Percentiles rank a stretch among this genome's conserved stretches.
Evolutionary conservation across 768 basidiomycete species (phyloP).

Genomic region (Termitomyces sp.): DNA sequence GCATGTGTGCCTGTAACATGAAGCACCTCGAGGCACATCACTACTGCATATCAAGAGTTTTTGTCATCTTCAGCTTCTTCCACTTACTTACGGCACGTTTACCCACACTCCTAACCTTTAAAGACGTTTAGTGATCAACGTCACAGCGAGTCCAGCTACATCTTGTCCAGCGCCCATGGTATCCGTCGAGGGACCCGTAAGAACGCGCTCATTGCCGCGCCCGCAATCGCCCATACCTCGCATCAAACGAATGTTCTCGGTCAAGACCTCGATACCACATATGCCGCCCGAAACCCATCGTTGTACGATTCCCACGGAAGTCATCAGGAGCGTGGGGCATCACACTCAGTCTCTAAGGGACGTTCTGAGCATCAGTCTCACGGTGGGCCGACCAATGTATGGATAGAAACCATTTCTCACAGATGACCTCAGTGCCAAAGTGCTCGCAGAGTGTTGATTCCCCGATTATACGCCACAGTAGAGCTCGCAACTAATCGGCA

Average conservation of each 20-base stretch:
- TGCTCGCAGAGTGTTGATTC: constrained; percentile 21
- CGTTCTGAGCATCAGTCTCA: constrained; percentile 25
- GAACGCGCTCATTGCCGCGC: constrained; percentile 8
- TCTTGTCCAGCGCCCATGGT: not conserved
- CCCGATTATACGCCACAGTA: constrained; percentile 28
- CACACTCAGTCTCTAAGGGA: constrained; percentile 20
- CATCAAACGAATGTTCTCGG: constrained; percentile 17
- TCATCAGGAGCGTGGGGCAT: constrained; percentile 24
- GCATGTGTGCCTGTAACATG: constrained; percentile 3
- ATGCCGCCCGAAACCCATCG: not conserved
- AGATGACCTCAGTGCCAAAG: constrained; percentile 22
- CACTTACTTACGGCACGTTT: constrained; percentile 11
- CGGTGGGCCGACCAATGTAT: constrained; percentile 13
- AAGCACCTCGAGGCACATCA: constrained; percentile 11
- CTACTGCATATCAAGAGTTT: constrained; percentile 1
- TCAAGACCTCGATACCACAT: not conserved
- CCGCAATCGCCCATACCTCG: constrained; percentile 18
- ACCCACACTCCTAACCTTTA: constrained; percentile 5
- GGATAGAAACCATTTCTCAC: not conserved
- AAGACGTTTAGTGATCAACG: constrained; percentile 1
- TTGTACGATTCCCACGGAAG: constrained; percentile 16
- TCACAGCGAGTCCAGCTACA: not conserved
- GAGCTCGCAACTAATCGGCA: constrained; percentile 31
- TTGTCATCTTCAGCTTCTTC: constrained; percentile 10
- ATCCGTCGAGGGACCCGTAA: constrained; percentile 7